Conservation (phyloP, 306 rosid species). For the Quercus suber region DNA sequence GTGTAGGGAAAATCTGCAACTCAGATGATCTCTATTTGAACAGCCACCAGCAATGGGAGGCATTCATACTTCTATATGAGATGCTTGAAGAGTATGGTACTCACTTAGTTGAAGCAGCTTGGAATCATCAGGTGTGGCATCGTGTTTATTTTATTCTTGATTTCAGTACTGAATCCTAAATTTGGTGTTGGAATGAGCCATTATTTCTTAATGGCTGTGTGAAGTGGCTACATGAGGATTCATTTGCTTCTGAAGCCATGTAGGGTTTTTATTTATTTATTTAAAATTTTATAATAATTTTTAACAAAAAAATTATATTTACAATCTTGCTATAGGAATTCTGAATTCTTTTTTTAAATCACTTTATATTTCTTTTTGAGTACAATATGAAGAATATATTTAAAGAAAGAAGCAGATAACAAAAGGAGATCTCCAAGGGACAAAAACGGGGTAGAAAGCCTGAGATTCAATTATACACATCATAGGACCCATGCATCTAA, state of each 20-base stretch:
- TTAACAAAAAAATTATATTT: neutral
- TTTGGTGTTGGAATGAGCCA: neutral
- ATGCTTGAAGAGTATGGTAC: constrained; percentile 99
- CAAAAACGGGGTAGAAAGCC: too few relatives aligned
- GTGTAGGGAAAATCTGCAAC: constrained; percentile 63
- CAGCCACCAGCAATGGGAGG: constrained; percentile 77
- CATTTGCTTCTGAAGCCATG: neutral
- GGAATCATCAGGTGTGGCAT: constrained; percentile 82
- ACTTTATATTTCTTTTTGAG: too few relatives aligned
- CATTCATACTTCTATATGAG: constrained; percentile 80
- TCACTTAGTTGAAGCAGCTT: constrained; percentile 97
- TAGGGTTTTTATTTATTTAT: too few relatives aligned
- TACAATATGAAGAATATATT: too few relatives aligned
- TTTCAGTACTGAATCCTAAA: neutral
- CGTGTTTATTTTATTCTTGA: neutral
- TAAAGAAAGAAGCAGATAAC: too few relatives aligned
- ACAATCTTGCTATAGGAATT: neutral
- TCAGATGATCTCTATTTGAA: constrained; percentile 39
- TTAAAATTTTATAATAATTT: too few relatives aligned
- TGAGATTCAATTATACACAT: too few relatives aligned
- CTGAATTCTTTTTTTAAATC: neutral
- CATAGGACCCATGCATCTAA: too few relatives aligned
- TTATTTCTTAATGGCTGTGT: neutral
- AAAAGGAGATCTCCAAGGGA: too few relatives aligned
- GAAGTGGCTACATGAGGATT: neutral